Evolutionary conservation across 1,139 yeast genomes (phyloP).

Genomic region (Candida sp.): DNA sequence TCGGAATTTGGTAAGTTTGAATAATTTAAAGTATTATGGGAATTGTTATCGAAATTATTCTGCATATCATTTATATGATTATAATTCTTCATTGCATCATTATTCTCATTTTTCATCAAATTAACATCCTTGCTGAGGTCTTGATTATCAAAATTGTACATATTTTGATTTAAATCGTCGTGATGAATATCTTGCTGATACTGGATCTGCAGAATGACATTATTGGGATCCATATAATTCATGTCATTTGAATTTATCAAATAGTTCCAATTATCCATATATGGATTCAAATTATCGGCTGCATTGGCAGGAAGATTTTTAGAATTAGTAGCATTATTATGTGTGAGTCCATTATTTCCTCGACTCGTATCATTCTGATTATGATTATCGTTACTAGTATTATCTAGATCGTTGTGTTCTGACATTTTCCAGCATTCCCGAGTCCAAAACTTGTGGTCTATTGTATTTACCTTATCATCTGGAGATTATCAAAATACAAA

Average conservation of each 20-base stretch:
- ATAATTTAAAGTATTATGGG: not conserved
- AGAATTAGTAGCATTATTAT: not conserved
- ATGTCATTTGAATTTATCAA: slow-evolving; percentile 1
- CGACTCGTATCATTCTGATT: not conserved
- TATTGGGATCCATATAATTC: slow-evolving; percentile 2
- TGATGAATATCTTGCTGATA: slow-evolving; percentile 2
- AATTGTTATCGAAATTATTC: slow-evolving; percentile 1
- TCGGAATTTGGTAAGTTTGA: not conserved
- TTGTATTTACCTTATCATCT: not conserved
- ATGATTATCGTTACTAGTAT: not conserved
- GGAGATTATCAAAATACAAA: not conserved
- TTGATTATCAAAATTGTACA: not conserved
- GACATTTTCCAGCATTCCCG: not conserved
- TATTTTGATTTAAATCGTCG: not conserved
- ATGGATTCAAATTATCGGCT: not conserved
- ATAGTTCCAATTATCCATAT: slow-evolving; percentile 3
- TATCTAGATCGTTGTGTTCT: not conserved
- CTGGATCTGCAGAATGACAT: slow-evolving; percentile 2
- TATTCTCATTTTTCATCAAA: not conserved
- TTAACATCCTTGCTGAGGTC: not conserved
- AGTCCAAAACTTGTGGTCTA: not conserved
- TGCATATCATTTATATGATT: not conserved
- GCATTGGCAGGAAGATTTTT: not conserved
- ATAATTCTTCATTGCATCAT: not conserved
- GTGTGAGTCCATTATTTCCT: not conserved